Base-by-base conservation (phyloP, 2,329 filamentous ascomycete genomes). In the Paracoccidioides brasiliensis region DNA sequence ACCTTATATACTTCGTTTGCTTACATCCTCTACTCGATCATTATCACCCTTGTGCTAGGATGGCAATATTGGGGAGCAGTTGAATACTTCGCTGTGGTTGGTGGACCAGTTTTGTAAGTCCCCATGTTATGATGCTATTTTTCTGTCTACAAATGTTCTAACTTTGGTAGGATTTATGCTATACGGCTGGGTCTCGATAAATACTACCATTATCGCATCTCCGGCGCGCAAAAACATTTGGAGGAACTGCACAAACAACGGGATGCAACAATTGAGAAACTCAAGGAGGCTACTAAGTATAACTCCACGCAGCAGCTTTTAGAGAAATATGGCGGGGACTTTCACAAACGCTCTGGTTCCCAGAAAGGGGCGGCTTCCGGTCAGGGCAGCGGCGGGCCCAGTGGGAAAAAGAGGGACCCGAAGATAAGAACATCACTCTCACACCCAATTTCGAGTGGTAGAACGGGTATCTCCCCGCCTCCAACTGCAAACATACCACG, bases 251-350 rank as follows among this genome's bases (percentile, higher is more conserved):
- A 90, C 64, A 81, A 82, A 54, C 87, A 96, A 70, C 83, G 91
- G 54, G 82, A 87, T 57, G 83, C 83, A 63, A 95, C 90, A 1
- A 97, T 98, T 61, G 86, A 95, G 68, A 90, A 90, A 72, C 81
- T 98, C 60, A 98, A 98, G 72, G 84, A 86, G 57, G 90, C 90
- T 32, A 98, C 93, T 38, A 95, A 88, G 70, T 98, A 96, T 74
- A 88, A 97, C 71, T 93, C 90, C 37, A 98, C 93, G 1, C 82
- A 94, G 65, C 83, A 96, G 67, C 73, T 98, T 57, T 80, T 98
- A 9, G 88, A 97, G 65, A 98, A 97, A 65, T 98, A 98, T 69
- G 90, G 90, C 40, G 86, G 82, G 8, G 75, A 77, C 22, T 81
- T 84, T 59, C 73, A 77, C 22, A 70, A 70, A 42, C 59, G 61